Base-by-base conservation (phyloP, 2,329 filamentous ascomycete genomes). In the Ceratocystis diversiconidia region DNA sequence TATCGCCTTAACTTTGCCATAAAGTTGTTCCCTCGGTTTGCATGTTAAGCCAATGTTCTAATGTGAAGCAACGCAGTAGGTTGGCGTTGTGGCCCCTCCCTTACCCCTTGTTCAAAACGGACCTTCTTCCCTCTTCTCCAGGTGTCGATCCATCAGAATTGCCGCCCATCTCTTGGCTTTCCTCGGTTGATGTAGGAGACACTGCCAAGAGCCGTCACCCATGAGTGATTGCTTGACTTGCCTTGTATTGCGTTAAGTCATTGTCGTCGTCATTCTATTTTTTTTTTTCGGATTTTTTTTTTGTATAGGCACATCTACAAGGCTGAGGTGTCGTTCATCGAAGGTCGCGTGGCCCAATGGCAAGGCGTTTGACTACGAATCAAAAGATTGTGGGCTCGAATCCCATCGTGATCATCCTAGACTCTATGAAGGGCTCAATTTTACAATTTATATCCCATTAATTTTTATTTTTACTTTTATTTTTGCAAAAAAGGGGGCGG, bases 121-220 rank as follows among this genome's bases (percentile, higher is more conserved):
- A 32, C 55, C 25, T 28, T 36, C 55, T 25, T 36, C 55, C 17
- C 32, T 59, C 17, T 59, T 22, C 30, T 36, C 5, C 6, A n/a
- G 22, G 25, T 59, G 55, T 36, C 55, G 55, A 59, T 59, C 55
- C 15, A 30, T 30, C 55, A 59, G 55, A 59, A 59, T 36, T 59
- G 55, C 55, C 55, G 55, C 28, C 15, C 55, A 10, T 59, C 55
- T 59, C 55, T 36, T 59, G 55, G 28, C 55, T 36, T 59, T 36
- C 17, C 28, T 59, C 55, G 55, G 30, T 10, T 59, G 28, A 4
- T 5, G 52, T 32, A 5, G 28, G 28, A 57, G 17, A 32, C 52
- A 57, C 22, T 59, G 55, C 55, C 55, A 59, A 59, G 55, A 59
- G 25, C 55, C 55, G 55, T 59, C 55, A 59, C 36, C 36, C 36